A percentile compares a stretch with the other conserved stretches of the same genome.
Evolutionary conservation across 1,284 basidiomycete species (phyloP).

Genomic region (Naganishia albida): DNA sequence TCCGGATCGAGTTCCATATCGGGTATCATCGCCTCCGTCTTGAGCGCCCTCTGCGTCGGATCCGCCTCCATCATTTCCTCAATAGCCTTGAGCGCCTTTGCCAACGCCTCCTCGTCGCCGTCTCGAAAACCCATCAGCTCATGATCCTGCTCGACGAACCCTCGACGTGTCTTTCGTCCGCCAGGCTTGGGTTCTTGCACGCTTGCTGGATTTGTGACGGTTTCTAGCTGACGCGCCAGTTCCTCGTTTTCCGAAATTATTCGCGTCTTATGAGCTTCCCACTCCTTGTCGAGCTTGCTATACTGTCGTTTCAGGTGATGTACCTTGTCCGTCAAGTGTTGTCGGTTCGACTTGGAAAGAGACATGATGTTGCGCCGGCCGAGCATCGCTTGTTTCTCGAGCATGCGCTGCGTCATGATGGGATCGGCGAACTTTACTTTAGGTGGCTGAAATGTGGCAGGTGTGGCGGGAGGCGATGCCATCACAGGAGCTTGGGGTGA

Average conservation of each 20-base stretch:
- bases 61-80: conserved; percentile 33
- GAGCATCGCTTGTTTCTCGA: conserved; percentile 7
- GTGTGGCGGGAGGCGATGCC: neutral
- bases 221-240: conserved; percentile 20
- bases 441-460: neutral
- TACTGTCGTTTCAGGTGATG: conserved; percentile 23
- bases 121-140: conserved; percentile 33
- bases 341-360: neutral
- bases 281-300: conserved; percentile 24
- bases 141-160: conserved; percentile 29
- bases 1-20: conserved; percentile 34
- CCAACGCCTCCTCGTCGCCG: conserved; percentile 32
- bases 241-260: conserved; percentile 29
- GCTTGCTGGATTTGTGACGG: conserved; percentile 19
- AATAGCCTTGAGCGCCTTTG: conserved; percentile 29
- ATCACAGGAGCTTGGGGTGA: neutral
- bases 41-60: conserved; percentile 33
- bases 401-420: conserved; percentile 7
- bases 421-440: neutral
- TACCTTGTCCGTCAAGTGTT: conserved; percentile 8
- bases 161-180: conserved; percentile 24
- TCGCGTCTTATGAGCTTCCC: conserved; percentile 26
- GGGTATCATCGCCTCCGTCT: conserved; percentile 34
- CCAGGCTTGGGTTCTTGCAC: conserved; percentile 30
- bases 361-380: conserved; percentile 10